A percentile compares a stretch with the other conserved stretches of the same genome.
phyloP scores from a whole-genome alignment of 192 early-diverging fungal genomes.

The Rhizoclosmatium sp. region DNA sequence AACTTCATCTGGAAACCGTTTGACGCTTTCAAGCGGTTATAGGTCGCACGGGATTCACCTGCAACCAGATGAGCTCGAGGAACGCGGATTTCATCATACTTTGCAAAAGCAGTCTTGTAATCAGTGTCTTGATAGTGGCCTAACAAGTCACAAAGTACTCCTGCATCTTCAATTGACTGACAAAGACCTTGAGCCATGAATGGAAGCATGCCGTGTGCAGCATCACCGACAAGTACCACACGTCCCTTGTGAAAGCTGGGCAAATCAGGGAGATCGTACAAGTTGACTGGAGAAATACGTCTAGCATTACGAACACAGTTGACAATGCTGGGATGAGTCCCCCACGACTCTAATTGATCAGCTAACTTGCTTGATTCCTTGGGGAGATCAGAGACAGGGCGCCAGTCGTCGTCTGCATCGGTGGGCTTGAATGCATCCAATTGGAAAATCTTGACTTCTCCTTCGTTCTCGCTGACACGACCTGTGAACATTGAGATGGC shows the following conservation, averaged over 20 bases:
- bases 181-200: neutral
- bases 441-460: neutral
- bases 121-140: no score
- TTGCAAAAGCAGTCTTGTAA: neutral
- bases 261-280: slow-evolving; percentile 3
- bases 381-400: neutral
- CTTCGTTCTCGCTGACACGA: neutral
- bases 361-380: neutral
- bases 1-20: neutral
- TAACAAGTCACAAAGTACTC: no score
- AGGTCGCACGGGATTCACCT: neutral
- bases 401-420: neutral
- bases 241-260: neutral
- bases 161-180: neutral
- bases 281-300: neutral
- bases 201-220: neutral
- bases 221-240: neutral
- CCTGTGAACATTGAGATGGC: neutral
- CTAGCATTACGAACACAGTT: neutral
- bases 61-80: neutral
- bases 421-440: neutral
- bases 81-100: slow-evolving; percentile 9
- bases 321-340: neutral
- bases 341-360: neutral
- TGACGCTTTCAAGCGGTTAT: neutral